Conservation (phyloP, 257 asterid species). For the Solanum paucissectum region DNA sequence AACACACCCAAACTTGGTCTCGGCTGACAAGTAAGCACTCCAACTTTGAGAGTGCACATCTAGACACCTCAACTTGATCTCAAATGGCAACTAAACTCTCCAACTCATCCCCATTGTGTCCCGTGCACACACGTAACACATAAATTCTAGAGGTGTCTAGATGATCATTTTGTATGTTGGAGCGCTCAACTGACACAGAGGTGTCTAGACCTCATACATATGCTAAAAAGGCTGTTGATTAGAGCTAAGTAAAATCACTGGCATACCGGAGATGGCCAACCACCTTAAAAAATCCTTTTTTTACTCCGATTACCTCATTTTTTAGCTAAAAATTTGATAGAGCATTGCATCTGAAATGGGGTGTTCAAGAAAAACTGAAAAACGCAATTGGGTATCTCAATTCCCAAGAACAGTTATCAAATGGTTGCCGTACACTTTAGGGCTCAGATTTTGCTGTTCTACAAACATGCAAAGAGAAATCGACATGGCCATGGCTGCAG, state of each 20-base stretch:
- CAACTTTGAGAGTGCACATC: not conserved
- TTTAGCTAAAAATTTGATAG: not conserved
- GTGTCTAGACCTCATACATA: not conserved
- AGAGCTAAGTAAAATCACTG: not conserved
- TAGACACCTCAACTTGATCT: not conserved
- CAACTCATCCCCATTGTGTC: not conserved
- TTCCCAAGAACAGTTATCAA: not conserved
- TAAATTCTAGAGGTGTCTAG: not conserved
- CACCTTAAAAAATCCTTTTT: not conserved
- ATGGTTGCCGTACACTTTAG: not conserved
- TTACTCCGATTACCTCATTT: not conserved
- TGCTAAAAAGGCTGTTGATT: not conserved
- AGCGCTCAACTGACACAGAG: not conserved
- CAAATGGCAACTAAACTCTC: not conserved
- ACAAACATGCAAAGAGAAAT: not conserved
- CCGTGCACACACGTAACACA: not conserved
- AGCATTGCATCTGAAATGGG: not conserved
- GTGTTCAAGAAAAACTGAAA: not conserved
- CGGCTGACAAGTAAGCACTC: not conserved
- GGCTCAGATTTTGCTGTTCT: slow-evolving; percentile 6
- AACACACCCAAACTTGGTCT: not conserved
- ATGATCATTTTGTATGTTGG: not conserved
- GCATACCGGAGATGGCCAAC: not conserved
- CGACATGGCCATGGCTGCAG: slow-evolving; percentile 15
- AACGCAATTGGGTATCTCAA: not conserved